Evolutionary conservation across 306 rosid species (phyloP).

Genomic region (Corylus heterophylla): DNA sequence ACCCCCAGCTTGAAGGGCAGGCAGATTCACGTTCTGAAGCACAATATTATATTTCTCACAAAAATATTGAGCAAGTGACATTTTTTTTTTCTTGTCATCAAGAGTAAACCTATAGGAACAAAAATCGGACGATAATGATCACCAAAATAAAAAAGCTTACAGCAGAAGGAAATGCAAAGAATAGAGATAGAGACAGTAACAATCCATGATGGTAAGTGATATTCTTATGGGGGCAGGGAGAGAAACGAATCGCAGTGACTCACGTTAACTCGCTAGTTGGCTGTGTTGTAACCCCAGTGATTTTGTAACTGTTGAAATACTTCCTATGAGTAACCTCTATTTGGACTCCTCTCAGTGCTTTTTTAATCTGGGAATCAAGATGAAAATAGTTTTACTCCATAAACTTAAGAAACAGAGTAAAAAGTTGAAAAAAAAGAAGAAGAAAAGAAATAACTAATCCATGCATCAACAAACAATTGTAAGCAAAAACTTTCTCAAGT

Average conservation of each 20-base stretch:
- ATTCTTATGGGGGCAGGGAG: neutral
- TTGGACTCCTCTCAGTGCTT: constrained; percentile 47
- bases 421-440: neutral
- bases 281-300: constrained; percentile 46
- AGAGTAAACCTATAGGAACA: constrained; percentile 50
- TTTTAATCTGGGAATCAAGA: constrained; percentile 45
- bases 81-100: constrained; percentile 32
- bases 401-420: neutral
- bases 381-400: neutral
- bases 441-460: no score
- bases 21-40: constrained; percentile 32
- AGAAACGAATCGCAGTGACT: constrained; percentile 12
- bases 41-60: constrained; percentile 37
- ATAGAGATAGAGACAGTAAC: neutral
- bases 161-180: neutral
- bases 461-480: neutral
- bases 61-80: constrained; percentile 48
- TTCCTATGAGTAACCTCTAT: constrained; percentile 29
- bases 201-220: neutral
- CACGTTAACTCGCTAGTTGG: constrained; percentile 51
- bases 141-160: no score
- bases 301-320: constrained; percentile 25
- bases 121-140: neutral
- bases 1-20: constrained; percentile 62
- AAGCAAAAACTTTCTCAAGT: neutral